These are phyloP conservation scores for Sarocladium oryzae DNA, from an alignment of 2,329 filamentous ascomycete genomes.

Conservation along the genomic window DNA sequence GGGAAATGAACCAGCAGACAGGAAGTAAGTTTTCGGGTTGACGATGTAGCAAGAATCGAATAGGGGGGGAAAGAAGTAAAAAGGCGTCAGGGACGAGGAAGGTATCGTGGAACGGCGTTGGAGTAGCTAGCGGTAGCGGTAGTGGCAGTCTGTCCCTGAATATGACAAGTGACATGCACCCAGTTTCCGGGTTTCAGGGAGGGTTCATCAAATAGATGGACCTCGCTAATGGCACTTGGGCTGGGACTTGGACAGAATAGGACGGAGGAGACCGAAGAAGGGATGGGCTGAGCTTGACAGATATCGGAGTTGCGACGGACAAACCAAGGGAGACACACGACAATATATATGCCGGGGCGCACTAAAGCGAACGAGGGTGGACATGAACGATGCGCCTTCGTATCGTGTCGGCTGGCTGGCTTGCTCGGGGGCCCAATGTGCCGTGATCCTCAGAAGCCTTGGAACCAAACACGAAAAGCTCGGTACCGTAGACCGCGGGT, in stretches of 20 bases:
- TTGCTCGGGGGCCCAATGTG: not conserved
- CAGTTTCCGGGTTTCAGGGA: constrained; percentile 4
- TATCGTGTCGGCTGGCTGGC: not conserved
- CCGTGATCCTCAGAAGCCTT: not conserved
- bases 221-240: not conserved
- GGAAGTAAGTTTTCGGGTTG: too few species aligned
- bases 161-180: not conserved
- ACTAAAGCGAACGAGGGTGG: not conserved
- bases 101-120: not conserved
- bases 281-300: not conserved
- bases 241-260: not conserved
- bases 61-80: not conserved
- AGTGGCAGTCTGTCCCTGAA: not conserved
- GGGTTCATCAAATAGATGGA: not conserved
- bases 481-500: too few species aligned
- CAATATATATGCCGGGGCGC: constrained; percentile 3
- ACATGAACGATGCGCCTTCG: not conserved
- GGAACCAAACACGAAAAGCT: not conserved
- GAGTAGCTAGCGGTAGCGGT: not conserved
- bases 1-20: too few species aligned
- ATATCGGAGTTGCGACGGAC: not conserved
- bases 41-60: not conserved
- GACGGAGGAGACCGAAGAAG: not conserved
- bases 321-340: not conserved
- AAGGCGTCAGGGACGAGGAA: constrained; percentile 1